phyloP scores from a whole-genome alignment of 1,284 basidiomycete species.

The Ustilago sp. region DNA sequence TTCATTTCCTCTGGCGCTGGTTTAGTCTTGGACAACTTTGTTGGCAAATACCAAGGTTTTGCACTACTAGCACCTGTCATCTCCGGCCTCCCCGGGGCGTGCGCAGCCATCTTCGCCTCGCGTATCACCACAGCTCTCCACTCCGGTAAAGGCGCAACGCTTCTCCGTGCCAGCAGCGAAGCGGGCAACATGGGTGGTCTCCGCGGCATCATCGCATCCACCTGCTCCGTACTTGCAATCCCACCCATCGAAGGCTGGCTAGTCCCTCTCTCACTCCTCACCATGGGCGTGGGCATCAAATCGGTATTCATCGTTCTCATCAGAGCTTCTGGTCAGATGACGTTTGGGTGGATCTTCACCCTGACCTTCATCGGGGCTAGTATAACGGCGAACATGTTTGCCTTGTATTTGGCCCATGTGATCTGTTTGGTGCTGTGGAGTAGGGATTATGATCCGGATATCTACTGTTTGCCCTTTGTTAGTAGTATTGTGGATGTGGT shows the following conservation, averaged over 20 bases:
- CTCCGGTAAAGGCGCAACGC: conserved; percentile 62
- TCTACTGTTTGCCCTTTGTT: conserved; percentile 91
- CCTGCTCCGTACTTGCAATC: conserved; percentile 27
- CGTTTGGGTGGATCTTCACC: conserved; percentile 61
- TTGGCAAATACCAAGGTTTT: conserved; percentile 86
- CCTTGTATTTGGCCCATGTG: conserved; percentile 77
- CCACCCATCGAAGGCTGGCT: conserved; percentile 62
- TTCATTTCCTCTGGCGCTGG: conserved; percentile 89
- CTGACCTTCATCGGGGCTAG: conserved; percentile 36
- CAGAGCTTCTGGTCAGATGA: conserved; percentile 48
- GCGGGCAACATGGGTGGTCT: conserved; percentile 33
- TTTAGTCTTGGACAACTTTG: conserved; percentile 88
- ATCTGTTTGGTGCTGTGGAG: conserved; percentile 87
- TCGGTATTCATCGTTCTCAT: conserved; percentile 55
- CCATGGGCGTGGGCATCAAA: conserved; percentile 55
- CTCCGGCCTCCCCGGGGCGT: conserved; percentile 78
- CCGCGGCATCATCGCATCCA: conserved; percentile 23
- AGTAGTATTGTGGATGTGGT: conserved; percentile 89
- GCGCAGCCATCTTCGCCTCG: conserved; percentile 91
- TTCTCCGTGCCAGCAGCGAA: conserved; percentile 31
- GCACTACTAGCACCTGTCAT: conserved; percentile 89
- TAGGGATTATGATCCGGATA: conserved; percentile 81
- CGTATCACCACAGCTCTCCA: conserved; percentile 88
- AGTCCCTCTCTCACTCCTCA: conserved; percentile 56
- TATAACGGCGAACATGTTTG: conserved; percentile 70